Base-by-base conservation (phyloP, 1,284 basidiomycete genomes). In the Naganishia liquefaciens region DNA sequence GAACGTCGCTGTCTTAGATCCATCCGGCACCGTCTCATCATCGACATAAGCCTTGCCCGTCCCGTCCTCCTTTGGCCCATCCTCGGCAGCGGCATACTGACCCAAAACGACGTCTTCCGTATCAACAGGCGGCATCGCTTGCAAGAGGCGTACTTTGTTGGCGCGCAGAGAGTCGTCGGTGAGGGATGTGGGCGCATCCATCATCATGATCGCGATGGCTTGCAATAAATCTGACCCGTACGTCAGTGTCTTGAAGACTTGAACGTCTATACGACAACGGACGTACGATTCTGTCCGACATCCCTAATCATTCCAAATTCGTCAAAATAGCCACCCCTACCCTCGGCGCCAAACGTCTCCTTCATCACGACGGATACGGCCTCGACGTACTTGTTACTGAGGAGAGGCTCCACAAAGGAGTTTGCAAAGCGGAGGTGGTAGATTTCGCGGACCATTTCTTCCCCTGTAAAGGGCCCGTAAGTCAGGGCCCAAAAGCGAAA, bases 261-360 rank as follows among this genome's bases (percentile, higher is more conserved):
- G 3, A 11, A 33, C 0, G 3, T 21, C n/a, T 4, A 25, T 21
- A 42, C 33, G 10, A 47, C 28, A 7, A 33, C 25, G 55, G 13
- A 37, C 62, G 33, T 43, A 69, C 66, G 76, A 68, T 78, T 77
- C 70, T 77, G 77, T 66, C 76, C 71, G 47, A 78, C 77, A 67
- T 78, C 77, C 30, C 77, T 70, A 47, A 78, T 76, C 69, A 78
- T 78, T 37, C 77, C 77, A 55, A 78, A 78, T 53, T 78, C 75
- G 66, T 78, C 77, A 71, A 78, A 78, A 71, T 78, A 78, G 46
- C 77, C 76, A 25, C 62, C 77, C 28, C 77, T 71, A 15, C 77
- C 77, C 64, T 78, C 77, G 28, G 76, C 76, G 43, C 77, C 77
- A 64, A 78, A 78, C 5, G 72, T 73, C 69, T 78, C 77, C 71